These are phyloP conservation scores for Salix udensis DNA, from an alignment of 345 rosid species.

Conservation along the genomic window DNA sequence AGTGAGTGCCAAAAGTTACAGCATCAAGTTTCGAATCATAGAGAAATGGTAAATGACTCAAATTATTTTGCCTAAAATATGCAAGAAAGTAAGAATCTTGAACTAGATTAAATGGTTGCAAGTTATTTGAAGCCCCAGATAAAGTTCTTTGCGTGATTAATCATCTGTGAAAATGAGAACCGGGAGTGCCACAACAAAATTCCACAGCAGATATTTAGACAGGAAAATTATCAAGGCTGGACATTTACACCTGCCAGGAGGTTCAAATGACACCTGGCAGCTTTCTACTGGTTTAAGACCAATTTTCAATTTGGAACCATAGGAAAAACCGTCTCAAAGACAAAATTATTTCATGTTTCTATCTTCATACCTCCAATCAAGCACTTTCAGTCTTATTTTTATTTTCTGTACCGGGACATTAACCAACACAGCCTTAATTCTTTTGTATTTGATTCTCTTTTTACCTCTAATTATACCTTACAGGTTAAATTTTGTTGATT, in stretches of 20 bases:
- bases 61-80: background rate
- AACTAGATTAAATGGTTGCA: background rate
- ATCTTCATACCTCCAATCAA: too few relatives aligned
- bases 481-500: background rate
- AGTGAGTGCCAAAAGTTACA: background rate
- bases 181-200: background rate
- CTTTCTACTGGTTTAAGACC: background rate
- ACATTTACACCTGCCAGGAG: background rate
- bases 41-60: background rate
- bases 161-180: background rate
- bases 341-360: too few relatives aligned
- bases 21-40: background rate
- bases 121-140: background rate
- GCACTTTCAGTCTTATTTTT: too few relatives aligned
- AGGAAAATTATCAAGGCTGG: background rate
- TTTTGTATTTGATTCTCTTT: background rate
- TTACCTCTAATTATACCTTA: background rate
- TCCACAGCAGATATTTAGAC: background rate
- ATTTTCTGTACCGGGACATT: too few relatives aligned
- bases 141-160: background rate
- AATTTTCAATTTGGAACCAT: background rate
- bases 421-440: background rate
- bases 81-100: background rate
- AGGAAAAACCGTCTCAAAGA: background rate
- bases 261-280: background rate